A percentile compares a stretch with the other conserved stretches of the same genome.
Evolutionary conservation across 2,329 filamentous ascomycete genomes (phyloP).

Genomic region (Sporothrix brasiliensis): DNA sequence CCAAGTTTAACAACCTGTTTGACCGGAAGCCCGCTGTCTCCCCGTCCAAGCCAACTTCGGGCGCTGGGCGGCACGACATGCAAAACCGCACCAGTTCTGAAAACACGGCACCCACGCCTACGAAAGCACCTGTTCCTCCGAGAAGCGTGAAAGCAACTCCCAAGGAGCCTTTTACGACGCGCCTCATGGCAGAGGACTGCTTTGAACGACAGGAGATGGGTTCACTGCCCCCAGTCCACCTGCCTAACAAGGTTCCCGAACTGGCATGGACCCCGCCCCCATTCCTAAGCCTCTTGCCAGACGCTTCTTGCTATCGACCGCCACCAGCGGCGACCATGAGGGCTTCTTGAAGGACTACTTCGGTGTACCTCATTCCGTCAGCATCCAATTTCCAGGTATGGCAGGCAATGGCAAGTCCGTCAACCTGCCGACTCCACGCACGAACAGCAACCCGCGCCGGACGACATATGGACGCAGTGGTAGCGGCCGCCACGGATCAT

Average conservation of each 20-base stretch:
- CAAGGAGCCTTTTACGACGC: conserved; percentile 56
- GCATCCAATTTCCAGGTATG: conserved; percentile 53
- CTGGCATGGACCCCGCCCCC: conserved; percentile 63
- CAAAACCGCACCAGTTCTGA: background rate
- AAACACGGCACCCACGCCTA: background rate
- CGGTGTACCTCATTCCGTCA: conserved; percentile 47
- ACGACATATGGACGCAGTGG: conserved; percentile 30
- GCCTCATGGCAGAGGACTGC: conserved; percentile 75
- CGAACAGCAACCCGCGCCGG: conserved; percentile 36
- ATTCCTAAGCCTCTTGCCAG: conserved; percentile 59
- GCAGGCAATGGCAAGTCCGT: conserved; percentile 45
- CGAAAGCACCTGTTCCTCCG: background rate
- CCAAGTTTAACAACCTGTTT: conserved; percentile 78
- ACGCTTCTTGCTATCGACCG: conserved; percentile 52
- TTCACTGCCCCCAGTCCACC: conserved; percentile 69
- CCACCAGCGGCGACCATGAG: conserved; percentile 44
- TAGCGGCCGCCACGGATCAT: conserved; percentile 31
- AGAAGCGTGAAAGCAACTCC: conserved; percentile 47
- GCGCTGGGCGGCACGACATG: background rate
- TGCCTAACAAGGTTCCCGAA: conserved; percentile 66
- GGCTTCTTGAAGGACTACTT: conserved; percentile 46
- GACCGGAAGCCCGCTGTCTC: conserved; percentile 62
- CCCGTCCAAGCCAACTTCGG: conserved; percentile 59
- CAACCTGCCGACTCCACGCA: conserved; percentile 39
- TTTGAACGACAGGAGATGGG: conserved; percentile 82